These are phyloP conservation scores for Naematelia aurantialba DNA, from an alignment of 768 basidiomycete species.

Conservation along the genomic window DNA sequence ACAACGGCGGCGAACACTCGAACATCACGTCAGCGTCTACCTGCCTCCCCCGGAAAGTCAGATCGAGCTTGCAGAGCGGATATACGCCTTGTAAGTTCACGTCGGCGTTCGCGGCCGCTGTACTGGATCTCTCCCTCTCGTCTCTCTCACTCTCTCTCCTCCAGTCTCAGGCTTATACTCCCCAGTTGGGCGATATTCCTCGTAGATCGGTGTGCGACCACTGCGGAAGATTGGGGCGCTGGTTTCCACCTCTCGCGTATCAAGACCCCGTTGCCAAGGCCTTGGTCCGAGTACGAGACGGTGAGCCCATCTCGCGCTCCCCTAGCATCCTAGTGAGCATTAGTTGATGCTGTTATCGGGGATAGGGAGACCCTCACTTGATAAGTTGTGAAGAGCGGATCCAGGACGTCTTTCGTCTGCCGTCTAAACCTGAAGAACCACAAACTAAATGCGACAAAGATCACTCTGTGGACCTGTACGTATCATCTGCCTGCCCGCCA, in stretches of 20 bases:
- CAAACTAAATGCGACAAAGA: slow-evolving; percentile 7
- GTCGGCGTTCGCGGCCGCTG: neutral
- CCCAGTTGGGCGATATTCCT: slow-evolving; percentile 25
- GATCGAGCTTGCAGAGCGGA: slow-evolving; percentile 24
- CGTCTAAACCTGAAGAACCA: neutral
- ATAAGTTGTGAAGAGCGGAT: neutral
- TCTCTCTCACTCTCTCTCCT: no score
- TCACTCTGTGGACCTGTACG: neutral
- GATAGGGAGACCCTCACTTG: neutral
- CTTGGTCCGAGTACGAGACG: slow-evolving; percentile 24
- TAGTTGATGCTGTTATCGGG: no score
- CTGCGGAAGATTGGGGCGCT: slow-evolving; percentile 13
- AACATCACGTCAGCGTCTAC: neutral
- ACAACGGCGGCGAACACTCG: neutral
- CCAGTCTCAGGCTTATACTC: neutral
- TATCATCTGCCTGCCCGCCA: neutral
- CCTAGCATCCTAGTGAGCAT: no score
- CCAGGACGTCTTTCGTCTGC: neutral
- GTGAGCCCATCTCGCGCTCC: no score
- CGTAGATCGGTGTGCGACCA: slow-evolving; percentile 21
- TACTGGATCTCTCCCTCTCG: no score
- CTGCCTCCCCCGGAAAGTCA: neutral
- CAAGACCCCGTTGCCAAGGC: slow-evolving; percentile 19
- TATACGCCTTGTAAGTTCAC: slow-evolving; percentile 28
- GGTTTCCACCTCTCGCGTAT: slow-evolving; percentile 12